Conservation (phyloP, 2,329 filamentous ascomycete genomes). For the Phialocephala subalpina region DNA sequence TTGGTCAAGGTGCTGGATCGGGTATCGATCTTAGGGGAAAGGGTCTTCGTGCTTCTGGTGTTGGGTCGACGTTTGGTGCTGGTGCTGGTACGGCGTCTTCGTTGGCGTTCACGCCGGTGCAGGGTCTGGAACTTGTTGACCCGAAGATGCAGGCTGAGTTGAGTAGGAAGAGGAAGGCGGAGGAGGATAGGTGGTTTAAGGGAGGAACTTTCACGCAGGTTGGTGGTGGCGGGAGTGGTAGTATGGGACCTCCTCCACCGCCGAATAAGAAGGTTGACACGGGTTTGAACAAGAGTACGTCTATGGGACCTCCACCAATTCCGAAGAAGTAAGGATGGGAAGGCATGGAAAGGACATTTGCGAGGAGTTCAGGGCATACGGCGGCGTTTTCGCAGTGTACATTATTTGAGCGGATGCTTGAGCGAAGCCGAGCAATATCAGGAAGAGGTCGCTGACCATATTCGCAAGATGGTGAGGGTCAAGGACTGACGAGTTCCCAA, state of each 20-base stretch:
- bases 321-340: conserved; percentile 35
- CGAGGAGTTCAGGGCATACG: conserved; percentile 12
- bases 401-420: background rate
- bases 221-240: conserved; percentile 59
- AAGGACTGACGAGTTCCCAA: background rate
- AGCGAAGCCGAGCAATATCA: background rate
- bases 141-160: conserved; percentile 90
- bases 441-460: background rate
- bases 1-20: conserved; percentile 69
- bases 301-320: conserved; percentile 43
- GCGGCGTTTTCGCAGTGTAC: conserved; percentile 12
- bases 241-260: conserved; percentile 79
- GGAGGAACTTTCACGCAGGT: conserved; percentile 96
- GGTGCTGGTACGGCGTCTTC: conserved; percentile 81
- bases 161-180: conserved; percentile 88
- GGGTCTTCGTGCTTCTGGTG: conserved; percentile 78
- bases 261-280: conserved; percentile 75
- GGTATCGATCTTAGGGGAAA: conserved; percentile 77
- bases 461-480: background rate
- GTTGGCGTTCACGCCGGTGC: conserved; percentile 92
- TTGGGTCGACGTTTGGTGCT: conserved; percentile 73
- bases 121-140: conserved; percentile 94
- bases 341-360: background rate
- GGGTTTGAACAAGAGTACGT: conserved; percentile 52
- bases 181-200: conserved; percentile 97